Evolutionary conservation across 2,329 filamentous ascomycete genomes (phyloP).

Genomic region (Geoglossum cookeanum): DNA sequence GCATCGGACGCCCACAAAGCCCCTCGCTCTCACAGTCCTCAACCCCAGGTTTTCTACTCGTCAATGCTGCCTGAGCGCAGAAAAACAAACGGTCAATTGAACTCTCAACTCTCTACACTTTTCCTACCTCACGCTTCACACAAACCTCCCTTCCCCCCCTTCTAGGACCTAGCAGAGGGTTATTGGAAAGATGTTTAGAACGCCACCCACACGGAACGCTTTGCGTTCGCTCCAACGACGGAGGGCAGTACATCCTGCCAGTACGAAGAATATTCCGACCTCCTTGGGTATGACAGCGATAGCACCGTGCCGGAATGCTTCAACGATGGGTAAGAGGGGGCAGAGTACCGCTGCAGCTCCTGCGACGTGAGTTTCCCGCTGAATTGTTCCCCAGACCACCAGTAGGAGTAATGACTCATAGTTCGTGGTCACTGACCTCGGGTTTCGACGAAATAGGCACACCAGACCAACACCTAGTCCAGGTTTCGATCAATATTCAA

Average conservation of each 20-base stretch:
- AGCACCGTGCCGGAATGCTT: conserved; percentile 26
- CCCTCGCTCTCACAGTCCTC: too few species aligned
- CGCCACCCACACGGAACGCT: conserved; percentile 5
- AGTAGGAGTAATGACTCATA: not conserved
- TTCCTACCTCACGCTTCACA: not conserved
- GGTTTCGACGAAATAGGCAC: conserved; percentile 23
- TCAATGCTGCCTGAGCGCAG: not conserved
- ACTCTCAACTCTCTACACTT: not conserved
- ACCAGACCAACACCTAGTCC: conserved; percentile 42
- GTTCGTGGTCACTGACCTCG: conserved; percentile 1
- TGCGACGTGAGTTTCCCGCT: conserved; percentile 31
- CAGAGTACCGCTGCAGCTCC: conserved; percentile 30
- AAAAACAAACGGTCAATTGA: not conserved
- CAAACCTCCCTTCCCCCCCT: not conserved
- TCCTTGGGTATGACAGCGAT: conserved; percentile 17
- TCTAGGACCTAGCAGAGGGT: not conserved
- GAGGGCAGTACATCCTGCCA: not conserved
- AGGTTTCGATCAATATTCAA: conserved; percentile 33
- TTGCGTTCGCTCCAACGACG: not conserved
- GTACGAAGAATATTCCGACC: conserved; percentile 5
- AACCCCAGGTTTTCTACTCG: conserved; percentile 1
- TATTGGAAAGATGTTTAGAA: conserved; percentile 8
- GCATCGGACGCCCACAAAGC: too few species aligned
- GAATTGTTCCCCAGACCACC: not conserved
- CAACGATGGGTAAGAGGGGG: conserved; percentile 21